A percentile compares a stretch with the other conserved stretches of the same genome.
phyloP scores from a whole-genome alignment of 345 rosid species.

The Gynandropsis gynandra region DNA sequence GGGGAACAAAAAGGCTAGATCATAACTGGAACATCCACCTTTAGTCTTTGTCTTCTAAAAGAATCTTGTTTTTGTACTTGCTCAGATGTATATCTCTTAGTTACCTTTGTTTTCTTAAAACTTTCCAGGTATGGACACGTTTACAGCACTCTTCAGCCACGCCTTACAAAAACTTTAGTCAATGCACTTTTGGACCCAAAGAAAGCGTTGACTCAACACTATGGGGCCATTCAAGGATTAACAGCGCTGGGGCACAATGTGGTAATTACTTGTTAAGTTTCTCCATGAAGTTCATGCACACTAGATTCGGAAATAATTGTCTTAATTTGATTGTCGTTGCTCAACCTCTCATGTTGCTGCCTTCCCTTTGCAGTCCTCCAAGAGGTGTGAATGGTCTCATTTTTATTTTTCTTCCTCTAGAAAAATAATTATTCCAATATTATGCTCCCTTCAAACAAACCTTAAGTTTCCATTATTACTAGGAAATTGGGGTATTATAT shows the following conservation, averaged over 20 bases:
- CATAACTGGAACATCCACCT: slow-evolving; percentile 9
- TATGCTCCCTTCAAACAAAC: too few relatives aligned
- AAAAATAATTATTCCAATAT: too few relatives aligned
- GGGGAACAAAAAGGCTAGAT: neutral
- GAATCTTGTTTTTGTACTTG: slow-evolving; percentile 2
- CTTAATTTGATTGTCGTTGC: neutral
- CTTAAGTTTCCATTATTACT: slow-evolving; percentile 2
- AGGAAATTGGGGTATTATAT: slow-evolving; percentile 8
- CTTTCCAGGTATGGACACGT: slow-evolving; percentile 70
- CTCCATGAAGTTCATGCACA: slow-evolving; percentile 2
- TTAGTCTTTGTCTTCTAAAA: slow-evolving; percentile 5
- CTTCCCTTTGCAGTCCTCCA: too few relatives aligned
- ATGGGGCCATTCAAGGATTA: slow-evolving; percentile 94
- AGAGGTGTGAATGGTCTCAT: too few relatives aligned
- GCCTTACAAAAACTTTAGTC: slow-evolving; percentile 81
- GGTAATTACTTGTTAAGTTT: slow-evolving; percentile 43
- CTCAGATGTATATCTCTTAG: neutral
- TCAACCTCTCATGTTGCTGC: neutral
- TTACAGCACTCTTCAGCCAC: slow-evolving; percentile 76
- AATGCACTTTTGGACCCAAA: slow-evolving; percentile 85
- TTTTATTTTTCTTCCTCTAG: too few relatives aligned
- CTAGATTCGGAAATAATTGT: neutral
- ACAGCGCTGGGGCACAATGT: slow-evolving; percentile 84
- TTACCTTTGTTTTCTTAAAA: neutral
- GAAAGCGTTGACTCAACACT: slow-evolving; percentile 82